Evolutionary conservation across 164 flowering plant genomes (phyloP), one percentile per base, ranked within the genome.

Genomic region (Kingdonia uniflora): DNA sequence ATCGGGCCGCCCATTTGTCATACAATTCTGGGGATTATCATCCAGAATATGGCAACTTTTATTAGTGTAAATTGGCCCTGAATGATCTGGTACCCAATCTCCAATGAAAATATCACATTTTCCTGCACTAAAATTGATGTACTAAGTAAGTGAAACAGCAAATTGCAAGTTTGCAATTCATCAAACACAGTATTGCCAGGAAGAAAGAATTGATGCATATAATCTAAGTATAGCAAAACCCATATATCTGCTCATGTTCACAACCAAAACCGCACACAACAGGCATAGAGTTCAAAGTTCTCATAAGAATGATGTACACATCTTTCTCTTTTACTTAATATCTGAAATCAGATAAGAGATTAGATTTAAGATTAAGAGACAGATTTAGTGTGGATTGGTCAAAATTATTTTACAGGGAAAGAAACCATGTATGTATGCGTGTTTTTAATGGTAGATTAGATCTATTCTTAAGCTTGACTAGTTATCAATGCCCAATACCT

Each of bases 1-100:
- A 69, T 88, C 99, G 2, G 91, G 83, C 24, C 99, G 70, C 35
- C 99, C 99, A 71, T 92, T 92, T 49, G 45, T 77, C 83, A 92
- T 86, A 64, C 99, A 92, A 60, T 92, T 88, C 76, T 92, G 99
- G n/a, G n/a, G n/a, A 65, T 79, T 91, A 20, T 16, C 51, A 59
- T 84, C 85, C 49, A 92, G 72, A 10, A 76, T 58, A 11, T 51
- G 61, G 64, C 99, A 92, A 62, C 71, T 88, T 42, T 64, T 78
- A 49, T 86, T 82, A 10, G 85, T 82, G 74, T 92, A 92, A 35
- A 54, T 59, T 0, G 95, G 99, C 21, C 89, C 95, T 3, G 66
- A 67, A n/a, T 78, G 81, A 56, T 84, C 65, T 1, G 76, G 84
- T 54, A 88, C 51, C 98, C 98, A 92, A 42, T 88, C 79, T 61